Evolutionary conservation across 768 basidiomycete genomes (phyloP).

Genomic region (Pleurotus platypus): DNA sequence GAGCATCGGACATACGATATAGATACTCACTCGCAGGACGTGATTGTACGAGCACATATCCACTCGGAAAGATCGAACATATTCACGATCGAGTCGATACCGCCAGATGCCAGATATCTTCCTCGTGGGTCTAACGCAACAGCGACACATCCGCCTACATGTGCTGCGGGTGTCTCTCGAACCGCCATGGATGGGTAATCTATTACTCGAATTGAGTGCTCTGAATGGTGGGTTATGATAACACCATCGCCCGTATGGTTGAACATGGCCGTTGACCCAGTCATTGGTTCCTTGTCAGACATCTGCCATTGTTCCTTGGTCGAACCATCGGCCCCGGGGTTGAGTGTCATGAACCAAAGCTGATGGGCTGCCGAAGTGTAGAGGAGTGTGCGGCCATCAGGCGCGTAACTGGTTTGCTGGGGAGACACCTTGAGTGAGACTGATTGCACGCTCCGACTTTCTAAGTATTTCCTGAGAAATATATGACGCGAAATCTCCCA

Average conservation of each 20-base stretch:
- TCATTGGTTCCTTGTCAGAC: constrained; percentile 49
- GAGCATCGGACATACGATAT: not conserved
- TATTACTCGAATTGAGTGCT: constrained; percentile 64
- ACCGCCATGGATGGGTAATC: constrained; percentile 62
- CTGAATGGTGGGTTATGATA: constrained; percentile 59
- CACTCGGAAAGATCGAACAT: constrained; percentile 77
- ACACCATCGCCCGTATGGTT: constrained; percentile 74
- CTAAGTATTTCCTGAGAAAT: constrained; percentile 28
- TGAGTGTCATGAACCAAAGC: constrained; percentile 57
- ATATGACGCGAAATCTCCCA: not conserved
- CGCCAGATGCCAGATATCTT: constrained; percentile 79
- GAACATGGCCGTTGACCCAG: constrained; percentile 68
- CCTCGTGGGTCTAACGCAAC: constrained; percentile 80
- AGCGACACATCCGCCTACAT: constrained; percentile 77
- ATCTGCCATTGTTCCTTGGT: constrained; percentile 42
- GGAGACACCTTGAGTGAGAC: constrained; percentile 57
- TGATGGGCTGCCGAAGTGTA: constrained; percentile 60
- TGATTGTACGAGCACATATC: constrained; percentile 76
- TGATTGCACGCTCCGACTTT: constrained; percentile 68
- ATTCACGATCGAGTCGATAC: constrained; percentile 79
- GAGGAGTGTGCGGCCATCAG: constrained; percentile 64
- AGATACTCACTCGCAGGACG: constrained; percentile 68
- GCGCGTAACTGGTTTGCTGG: constrained; percentile 64
- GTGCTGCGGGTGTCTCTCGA: constrained; percentile 64
- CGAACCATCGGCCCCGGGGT: constrained; percentile 46